These are phyloP conservation scores for Colletotrichum cuscutae DNA, from an alignment of 2,329 filamentous ascomycete species.

Conservation along the genomic window DNA sequence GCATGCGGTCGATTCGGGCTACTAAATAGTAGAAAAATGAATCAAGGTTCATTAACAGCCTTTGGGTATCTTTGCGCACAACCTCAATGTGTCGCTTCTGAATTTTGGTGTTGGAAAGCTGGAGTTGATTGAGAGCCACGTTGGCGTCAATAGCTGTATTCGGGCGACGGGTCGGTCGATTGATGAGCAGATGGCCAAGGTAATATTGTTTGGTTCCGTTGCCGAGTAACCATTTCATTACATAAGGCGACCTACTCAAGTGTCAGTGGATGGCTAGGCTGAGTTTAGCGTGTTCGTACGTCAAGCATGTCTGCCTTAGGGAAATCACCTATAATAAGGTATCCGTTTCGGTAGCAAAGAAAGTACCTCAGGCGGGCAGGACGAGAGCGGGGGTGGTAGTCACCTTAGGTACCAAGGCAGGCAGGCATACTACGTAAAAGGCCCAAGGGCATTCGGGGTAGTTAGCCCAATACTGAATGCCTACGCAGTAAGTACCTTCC, in stretches of 20 bases:
- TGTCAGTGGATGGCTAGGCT: not conserved
- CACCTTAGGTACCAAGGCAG: too few relatives aligned
- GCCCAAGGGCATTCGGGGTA: too few relatives aligned
- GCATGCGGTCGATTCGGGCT: not conserved
- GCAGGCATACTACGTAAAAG: too few relatives aligned
- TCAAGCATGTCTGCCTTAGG: too few relatives aligned
- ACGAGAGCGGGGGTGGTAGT: too few relatives aligned
- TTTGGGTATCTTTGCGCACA: not conserved
- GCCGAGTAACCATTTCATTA: constrained; percentile 9
- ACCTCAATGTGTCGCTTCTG: not conserved
- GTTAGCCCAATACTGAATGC: too few relatives aligned
- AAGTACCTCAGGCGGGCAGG: too few relatives aligned
- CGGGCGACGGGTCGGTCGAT: not conserved
- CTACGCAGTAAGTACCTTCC: too few relatives aligned
- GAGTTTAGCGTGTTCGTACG: too few relatives aligned
- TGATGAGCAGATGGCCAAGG: not conserved
- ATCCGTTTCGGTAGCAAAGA: too few relatives aligned
- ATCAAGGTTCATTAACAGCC: not conserved
- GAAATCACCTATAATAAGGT: too few relatives aligned
- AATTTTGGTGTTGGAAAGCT: not conserved
- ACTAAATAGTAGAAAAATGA: not conserved
- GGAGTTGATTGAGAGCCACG: not conserved
- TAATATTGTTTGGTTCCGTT: constrained; percentile 19
- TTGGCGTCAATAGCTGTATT: not conserved
- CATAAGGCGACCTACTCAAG: not conserved